Conservation (phyloP, 768 basidiomycete species). For the Pisolithus marmoratus region DNA sequence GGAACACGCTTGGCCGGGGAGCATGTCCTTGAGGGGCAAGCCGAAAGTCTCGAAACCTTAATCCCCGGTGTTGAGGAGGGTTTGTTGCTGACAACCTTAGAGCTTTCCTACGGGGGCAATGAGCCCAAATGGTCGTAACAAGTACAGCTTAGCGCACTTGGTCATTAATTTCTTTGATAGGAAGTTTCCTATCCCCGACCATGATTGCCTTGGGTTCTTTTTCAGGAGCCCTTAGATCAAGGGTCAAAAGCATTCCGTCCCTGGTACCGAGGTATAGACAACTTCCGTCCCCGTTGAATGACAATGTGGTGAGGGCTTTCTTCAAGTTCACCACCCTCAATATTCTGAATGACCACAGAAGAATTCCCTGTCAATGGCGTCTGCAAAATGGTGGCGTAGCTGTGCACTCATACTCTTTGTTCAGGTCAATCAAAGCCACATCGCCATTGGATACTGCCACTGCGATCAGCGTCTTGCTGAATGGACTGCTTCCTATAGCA, state of each 20-base stretch:
- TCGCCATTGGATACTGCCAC: constrained; percentile 49
- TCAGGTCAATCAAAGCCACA: constrained; percentile 60
- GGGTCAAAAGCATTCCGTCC: constrained; percentile 54
- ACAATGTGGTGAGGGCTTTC: constrained; percentile 49
- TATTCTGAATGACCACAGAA: constrained; percentile 34
- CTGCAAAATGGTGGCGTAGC: constrained; percentile 1
- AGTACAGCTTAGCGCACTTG: constrained; percentile 40
- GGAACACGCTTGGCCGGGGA: too few relatives aligned
- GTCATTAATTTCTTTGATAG: constrained; percentile 49
- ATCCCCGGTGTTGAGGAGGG: constrained; percentile 7
- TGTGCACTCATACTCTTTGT: constrained; percentile 67
- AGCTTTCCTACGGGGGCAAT: constrained; percentile 8
- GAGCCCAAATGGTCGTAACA: background rate
- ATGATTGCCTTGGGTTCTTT: constrained; percentile 52
- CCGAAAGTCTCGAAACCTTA: constrained; percentile 3
- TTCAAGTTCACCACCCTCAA: constrained; percentile 54
- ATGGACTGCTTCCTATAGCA: constrained; percentile 61
- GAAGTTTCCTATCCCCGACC: constrained; percentile 42
- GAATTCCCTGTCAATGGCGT: background rate
- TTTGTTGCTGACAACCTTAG: constrained; percentile 11
- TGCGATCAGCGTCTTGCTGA: constrained; percentile 68
- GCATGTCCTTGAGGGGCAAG: background rate
- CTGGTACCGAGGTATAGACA: constrained; percentile 61
- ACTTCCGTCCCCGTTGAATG: constrained; percentile 67
- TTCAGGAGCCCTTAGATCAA: constrained; percentile 63